Percentiles rank a stretch among this genome's conserved stretches.
These are phyloP conservation scores for Kurtzmaniella quercitrusa DNA, from an alignment of 1,139 yeast species.

Conservation along the genomic window DNA sequence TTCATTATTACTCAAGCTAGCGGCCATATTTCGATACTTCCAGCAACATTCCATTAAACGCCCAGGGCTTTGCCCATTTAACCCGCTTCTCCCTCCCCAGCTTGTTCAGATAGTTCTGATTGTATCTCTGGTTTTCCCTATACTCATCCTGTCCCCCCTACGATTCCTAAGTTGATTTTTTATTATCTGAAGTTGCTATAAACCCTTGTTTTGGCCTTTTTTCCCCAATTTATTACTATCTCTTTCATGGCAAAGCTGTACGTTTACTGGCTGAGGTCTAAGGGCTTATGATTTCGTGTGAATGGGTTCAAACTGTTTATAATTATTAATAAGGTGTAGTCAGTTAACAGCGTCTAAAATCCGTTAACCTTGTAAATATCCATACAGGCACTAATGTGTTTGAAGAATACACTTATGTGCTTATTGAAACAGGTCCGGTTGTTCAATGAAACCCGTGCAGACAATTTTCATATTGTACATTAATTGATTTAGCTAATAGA, in stretches of 20 bases:
- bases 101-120: too few relatives aligned
- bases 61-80: background rate
- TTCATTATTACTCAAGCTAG: background rate
- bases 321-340: too few relatives aligned
- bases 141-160: background rate
- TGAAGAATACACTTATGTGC: too few relatives aligned
- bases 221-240: background rate
- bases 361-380: too few relatives aligned
- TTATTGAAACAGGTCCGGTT: too few relatives aligned
- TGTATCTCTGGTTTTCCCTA: too few relatives aligned
- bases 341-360: too few relatives aligned
- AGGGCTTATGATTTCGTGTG: background rate
- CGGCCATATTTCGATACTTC: background rate
- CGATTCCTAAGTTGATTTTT: background rate
- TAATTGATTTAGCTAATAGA: too few relatives aligned
- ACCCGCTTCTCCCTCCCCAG: background rate
- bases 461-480: too few relatives aligned
- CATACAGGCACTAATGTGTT: too few relatives aligned
- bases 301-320: background rate
- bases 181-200: background rate
- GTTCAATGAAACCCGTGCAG: too few relatives aligned
- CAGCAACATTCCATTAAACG: background rate
- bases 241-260: background rate
- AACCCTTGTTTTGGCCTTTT: background rate
- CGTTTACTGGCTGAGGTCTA: conserved; percentile 1